Evolutionary conservation across 1,284 basidiomycete species (phyloP).

Genomic region (Entoloma clypeatum): DNA sequence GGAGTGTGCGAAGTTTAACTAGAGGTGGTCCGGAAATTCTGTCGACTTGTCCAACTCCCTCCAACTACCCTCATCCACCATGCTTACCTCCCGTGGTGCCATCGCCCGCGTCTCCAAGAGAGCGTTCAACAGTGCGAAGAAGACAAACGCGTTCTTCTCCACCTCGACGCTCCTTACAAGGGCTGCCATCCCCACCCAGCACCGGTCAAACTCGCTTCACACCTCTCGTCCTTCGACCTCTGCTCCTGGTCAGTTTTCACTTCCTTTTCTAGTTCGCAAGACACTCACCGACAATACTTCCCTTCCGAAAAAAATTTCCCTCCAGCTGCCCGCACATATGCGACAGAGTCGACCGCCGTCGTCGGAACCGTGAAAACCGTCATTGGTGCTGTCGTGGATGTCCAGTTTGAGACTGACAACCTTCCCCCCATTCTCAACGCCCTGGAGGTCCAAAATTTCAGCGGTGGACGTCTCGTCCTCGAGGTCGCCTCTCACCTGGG

Average conservation of each 20-base stretch:
- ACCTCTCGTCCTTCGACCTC: conserved; percentile 42
- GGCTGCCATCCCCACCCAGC: conserved; percentile 41
- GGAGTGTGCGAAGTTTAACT: conserved; percentile 43
- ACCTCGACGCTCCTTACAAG: conserved; percentile 55
- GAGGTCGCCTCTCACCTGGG: conserved; percentile 97
- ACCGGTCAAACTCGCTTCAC: conserved; percentile 38
- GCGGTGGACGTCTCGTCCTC: conserved; percentile 89
- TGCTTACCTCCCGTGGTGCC: conserved; percentile 80
- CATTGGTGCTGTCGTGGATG: conserved; percentile 99
- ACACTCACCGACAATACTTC: conserved; percentile 20
- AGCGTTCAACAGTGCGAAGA: conserved; percentile 69
- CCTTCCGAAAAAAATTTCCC: conserved; percentile 16
- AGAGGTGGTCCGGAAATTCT: conserved; percentile 21
- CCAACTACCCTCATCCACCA: conserved; percentile 37
- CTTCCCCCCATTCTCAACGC: conserved; percentile 98
- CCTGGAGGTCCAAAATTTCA: conserved; percentile 93
- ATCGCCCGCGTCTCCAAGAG: conserved; percentile 77
- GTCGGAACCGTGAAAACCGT: conserved; percentile 88
- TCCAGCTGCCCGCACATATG: conserved; percentile 76
- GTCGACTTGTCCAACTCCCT: conserved; percentile 23
- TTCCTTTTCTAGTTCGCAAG: conserved; percentile 8
- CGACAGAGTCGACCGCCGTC: conserved; percentile 76
- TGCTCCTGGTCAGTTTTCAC: conserved; percentile 37
- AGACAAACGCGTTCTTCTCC: conserved; percentile 74
- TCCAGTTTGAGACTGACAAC: conserved; percentile 87